Conservation (phyloP, 768 basidiomycete genomes). For the Russula emetica region DNA sequence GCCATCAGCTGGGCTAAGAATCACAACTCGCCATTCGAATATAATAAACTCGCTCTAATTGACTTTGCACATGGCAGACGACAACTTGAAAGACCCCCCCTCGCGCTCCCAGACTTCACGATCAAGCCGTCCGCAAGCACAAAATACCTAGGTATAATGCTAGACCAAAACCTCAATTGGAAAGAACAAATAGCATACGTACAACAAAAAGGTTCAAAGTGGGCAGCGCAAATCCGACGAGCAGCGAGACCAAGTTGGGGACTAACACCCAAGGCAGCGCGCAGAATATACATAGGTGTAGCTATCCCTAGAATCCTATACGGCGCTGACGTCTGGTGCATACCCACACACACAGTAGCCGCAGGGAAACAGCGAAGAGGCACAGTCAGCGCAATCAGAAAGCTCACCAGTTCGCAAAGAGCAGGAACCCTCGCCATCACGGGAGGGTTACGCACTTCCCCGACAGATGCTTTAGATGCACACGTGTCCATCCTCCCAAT, state of each 20-base stretch:
- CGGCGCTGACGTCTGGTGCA: slow-evolving; percentile 26
- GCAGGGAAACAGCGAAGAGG: rapidly evolving
- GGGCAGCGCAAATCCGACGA: not conserved
- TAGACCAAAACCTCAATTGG: slow-evolving; percentile 8
- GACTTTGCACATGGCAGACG: no score
- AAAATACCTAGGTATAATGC: not conserved
- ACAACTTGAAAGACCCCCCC: not conserved
- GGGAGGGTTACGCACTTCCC: slow-evolving; percentile 22
- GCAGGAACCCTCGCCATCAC: slow-evolving; percentile 26
- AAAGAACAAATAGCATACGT: not conserved
- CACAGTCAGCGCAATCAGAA: not conserved
- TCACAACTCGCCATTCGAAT: no score
- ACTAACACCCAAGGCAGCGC: not conserved
- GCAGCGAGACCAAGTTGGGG: not conserved
- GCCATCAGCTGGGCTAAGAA: no score
- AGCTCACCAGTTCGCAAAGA: slow-evolving; percentile 26
- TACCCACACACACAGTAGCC: not conserved
- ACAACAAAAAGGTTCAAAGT: not conserved
- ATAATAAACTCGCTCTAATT: no score
- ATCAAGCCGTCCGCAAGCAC: not conserved
- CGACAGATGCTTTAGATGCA: slow-evolving; percentile 20
- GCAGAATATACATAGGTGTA: not conserved
- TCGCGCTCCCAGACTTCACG: not conserved
- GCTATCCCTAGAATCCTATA: not conserved
- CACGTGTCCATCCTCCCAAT: slow-evolving; percentile 24